These are phyloP conservation scores for Blepharisma japonicum DNA, from an alignment of 73 alveolate species.

Conservation along the genomic window DNA sequence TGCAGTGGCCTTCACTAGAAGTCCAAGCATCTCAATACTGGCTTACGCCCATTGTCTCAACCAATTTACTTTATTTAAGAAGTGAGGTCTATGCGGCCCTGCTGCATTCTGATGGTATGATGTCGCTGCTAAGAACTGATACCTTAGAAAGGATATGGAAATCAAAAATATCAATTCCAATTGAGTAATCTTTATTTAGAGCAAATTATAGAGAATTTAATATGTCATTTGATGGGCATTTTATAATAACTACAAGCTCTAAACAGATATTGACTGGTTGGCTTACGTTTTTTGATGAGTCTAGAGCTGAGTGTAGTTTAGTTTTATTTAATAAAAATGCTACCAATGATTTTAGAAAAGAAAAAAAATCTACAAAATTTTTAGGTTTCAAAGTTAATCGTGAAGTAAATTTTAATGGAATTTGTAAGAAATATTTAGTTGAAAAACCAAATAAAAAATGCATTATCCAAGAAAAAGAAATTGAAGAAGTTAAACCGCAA, in stretches of 20 bases:
- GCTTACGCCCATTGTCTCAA: background rate
- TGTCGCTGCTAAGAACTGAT: background rate
- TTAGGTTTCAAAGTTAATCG: background rate
- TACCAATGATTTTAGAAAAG: background rate
- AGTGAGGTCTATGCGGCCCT: background rate
- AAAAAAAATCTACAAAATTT: background rate
- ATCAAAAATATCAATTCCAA: background rate
- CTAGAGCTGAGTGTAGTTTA: background rate
- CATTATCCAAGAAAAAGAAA: background rate
- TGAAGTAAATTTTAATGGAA: background rate
- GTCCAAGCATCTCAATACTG: background rate
- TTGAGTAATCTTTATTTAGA: slow-evolving; percentile 13
- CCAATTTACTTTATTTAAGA: slow-evolving; percentile 10
- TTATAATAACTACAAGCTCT: background rate
- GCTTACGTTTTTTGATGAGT: slow-evolving; percentile 17
- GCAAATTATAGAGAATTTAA: background rate
- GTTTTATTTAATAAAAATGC: background rate
- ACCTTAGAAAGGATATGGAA: background rate
- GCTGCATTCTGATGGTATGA: slow-evolving; percentile 10
- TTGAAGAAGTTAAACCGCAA: background rate
- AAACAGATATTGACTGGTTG: slow-evolving; percentile 3
- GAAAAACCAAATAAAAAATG: background rate
- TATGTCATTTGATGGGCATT: slow-evolving; percentile 25
- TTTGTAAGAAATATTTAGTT: slow-evolving; percentile 22
- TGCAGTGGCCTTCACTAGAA: background rate